Base-by-base conservation (phyloP, 768 basidiomycete species). In the Butyriboletus loyo region DNA sequence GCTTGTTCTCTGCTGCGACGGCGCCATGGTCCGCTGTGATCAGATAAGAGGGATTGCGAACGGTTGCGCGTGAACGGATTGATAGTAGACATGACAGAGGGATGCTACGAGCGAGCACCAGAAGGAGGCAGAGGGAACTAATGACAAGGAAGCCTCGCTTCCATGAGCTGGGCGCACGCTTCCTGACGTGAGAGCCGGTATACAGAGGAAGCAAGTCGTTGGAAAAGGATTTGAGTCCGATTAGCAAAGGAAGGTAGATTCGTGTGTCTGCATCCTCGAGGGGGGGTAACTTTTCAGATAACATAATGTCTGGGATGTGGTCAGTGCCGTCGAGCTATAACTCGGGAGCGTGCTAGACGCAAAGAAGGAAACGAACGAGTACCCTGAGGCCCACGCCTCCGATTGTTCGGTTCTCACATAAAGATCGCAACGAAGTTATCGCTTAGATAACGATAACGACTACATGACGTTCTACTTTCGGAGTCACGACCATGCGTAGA, bases 1-100 rank as follows among this genome's bases (percentile, higher is more conserved):
- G 72, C 57, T 81, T 77, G 68, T 94, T 92, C 73, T 98, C 95
- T 25, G 86, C 79, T 5, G 96, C 92, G 17, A 98, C 94, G 0
- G 93, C 96, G 5, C 90, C 96, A 56, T 86, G 72, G 30, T 77
- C 73, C 0, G 87, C 96, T 52, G 77, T 65, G 30, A 81, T 75
- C 31, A 85, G 73, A 58, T 81, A 85, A 17, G 78, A 78, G 0
- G 79, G 78, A 60, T 86, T 86, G 27, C 78, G 69, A 24, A 37
- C 1, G 19, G 50, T 37, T 27, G 27, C 9, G 35, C 22, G 22
- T 9, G 37, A 27, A 27, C 8, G 36, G 37, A 6, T 38, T 8
- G 14, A 21, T 22, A 30, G 24, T 2, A 32, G 44, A 22, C 24
- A 40, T 3, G 35, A 49, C 22, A 46, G 15, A n/a, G 40, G 52